phyloP scores from a whole-genome alignment of 225 moss, liverwort and hornwort genomes.

The Neckera pumila region DNA sequence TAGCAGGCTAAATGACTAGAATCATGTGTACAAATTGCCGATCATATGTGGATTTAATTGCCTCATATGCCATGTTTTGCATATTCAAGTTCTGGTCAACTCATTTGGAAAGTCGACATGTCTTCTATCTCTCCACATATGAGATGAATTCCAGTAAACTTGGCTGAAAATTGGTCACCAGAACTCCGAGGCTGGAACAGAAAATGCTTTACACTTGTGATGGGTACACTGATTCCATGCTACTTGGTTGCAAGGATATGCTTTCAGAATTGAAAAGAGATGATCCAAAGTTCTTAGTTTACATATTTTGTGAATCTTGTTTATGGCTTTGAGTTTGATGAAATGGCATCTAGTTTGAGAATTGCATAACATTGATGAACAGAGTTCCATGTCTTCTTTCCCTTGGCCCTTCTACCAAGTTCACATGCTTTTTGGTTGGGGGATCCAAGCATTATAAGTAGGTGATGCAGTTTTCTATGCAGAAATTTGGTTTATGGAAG shows the following conservation, averaged over 20 bases:
- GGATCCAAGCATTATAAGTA: neutral
- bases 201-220: neutral
- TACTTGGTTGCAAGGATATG: neutral
- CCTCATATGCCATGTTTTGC: neutral
- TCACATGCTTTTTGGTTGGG: neutral
- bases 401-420: neutral
- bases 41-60: neutral
- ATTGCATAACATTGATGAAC: neutral
- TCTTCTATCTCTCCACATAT: neutral
- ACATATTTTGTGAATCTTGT: neutral
- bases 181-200: neutral
- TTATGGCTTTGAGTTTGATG: neutral
- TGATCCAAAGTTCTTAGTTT: neutral
- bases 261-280: neutral
- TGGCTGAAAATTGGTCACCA: neutral
- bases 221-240: neutral
- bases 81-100: neutral
- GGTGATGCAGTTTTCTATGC: neutral
- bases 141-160: neutral
- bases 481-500: neutral
- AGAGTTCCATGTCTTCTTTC: no score
- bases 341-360: neutral
- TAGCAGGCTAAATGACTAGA: neutral
- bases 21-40: slow-evolving; percentile 5
- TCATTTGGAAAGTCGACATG: neutral